Evolutionary conservation across 2,329 filamentous ascomycete genomes (phyloP).

Genomic region (Tolypocladium pustulatum): DNA sequence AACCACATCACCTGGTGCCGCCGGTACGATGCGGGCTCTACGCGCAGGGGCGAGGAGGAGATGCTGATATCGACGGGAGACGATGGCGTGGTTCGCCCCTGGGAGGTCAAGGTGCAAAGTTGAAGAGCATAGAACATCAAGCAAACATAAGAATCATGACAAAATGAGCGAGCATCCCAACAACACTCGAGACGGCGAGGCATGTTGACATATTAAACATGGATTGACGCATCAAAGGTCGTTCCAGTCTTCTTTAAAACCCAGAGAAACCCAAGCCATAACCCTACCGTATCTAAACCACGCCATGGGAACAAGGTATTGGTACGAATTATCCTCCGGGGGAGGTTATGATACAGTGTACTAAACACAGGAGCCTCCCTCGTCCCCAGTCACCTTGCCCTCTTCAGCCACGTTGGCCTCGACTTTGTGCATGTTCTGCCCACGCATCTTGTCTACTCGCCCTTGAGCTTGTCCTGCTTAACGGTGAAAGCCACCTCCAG

Average conservation of each 20-base stretch:
- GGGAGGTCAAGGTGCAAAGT: slow-evolving; percentile 42
- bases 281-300: slow-evolving; percentile 3
- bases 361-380: slow-evolving; percentile 4
- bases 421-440: not conserved
- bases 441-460: slow-evolving; percentile 34
- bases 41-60: slow-evolving; percentile 55
- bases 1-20: slow-evolving; percentile 87
- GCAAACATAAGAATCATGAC: not conserved
- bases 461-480: slow-evolving; percentile 60
- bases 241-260: not conserved
- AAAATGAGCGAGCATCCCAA: not conserved
- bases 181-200: not conserved
- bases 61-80: slow-evolving; percentile 87
- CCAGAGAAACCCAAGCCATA: not conserved
- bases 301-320: slow-evolving; percentile 3
- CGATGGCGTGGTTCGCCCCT: slow-evolving; percentile 78
- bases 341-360: slow-evolving; percentile 7
- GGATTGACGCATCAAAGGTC: not conserved
- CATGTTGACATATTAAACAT: not conserved
- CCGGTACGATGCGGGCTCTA: slow-evolving; percentile 55
- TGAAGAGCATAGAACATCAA: not conserved
- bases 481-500: slow-evolving; percentile 55
- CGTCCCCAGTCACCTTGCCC: not conserved
- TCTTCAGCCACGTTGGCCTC: not conserved
- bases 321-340: slow-evolving; percentile 1